Evolutionary conservation across 2,329 filamentous ascomycete genomes (phyloP), one percentile per base, ranked within the genome.

Genomic region (Cladosporium sp.): DNA sequence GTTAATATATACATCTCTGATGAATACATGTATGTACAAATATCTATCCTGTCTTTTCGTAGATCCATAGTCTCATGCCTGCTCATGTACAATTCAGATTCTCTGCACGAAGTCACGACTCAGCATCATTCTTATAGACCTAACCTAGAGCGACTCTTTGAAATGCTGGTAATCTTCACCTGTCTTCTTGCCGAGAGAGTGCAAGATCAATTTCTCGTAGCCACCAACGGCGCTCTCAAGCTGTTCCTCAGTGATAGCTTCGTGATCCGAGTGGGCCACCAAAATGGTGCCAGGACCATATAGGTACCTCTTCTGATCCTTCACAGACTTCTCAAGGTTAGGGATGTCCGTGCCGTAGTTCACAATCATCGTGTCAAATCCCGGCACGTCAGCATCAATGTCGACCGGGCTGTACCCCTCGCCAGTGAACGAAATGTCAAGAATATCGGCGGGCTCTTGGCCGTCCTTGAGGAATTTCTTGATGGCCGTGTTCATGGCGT

Each of bases 281-380:
- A 92, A 75, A 54, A 96, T 96, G 54, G 74, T 85, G 1, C 78
- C 78, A 1, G 78, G 79, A 0, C 79, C 78, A 59, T 80, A 82
- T 17, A 82, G 62, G 64, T 81, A 83, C 49, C 73, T 71, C 67
- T 77, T 82, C 54, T 88, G 81, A 51, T 49, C 53, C 8, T 54
- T 40, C 29, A 79, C 69, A 40, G 95, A 69, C 8, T 54, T 40
- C 29, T 79, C 69, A 40, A 95, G 69, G 60, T 88, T 84, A 2
- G 89, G 86, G 17, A 96, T 83, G 68, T 96, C 91, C 1, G 91
- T 96, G 8, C 89, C 91, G 62, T 96, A 96, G 66, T 95, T 95
- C 41, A 89, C 87, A 0, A 86, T 83, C 43, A 85, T 81, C 0
- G 79, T 84, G 17, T 92, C 83, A 55, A 96, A 96, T 0, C 86